Percentiles rank a stretch among this genome's conserved stretches.
Conservation (phyloP, 2,329 filamentous ascomycete species). For the Epichloe coenophiala region DNA sequence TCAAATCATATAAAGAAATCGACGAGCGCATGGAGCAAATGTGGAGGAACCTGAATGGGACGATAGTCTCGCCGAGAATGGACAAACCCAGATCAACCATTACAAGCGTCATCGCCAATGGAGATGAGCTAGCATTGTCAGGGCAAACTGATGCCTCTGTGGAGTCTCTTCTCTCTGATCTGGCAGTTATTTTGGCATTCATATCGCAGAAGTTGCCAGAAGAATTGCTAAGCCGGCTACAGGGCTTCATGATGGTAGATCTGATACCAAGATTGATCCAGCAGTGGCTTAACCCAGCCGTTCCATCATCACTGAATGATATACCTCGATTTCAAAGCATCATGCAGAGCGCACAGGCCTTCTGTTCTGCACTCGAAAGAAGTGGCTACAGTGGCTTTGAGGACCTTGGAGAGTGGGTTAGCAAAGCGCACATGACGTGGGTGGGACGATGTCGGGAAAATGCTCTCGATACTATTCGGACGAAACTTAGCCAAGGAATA, state of each 20-base stretch:
- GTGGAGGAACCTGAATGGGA: conserved; percentile 48
- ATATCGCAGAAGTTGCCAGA: conserved; percentile 37
- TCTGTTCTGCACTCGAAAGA: conserved; percentile 49
- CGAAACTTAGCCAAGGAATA: conserved; percentile 52
- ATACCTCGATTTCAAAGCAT: conserved; percentile 59
- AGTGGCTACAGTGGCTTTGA: conserved; percentile 49
- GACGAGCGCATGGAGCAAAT: conserved; percentile 46
- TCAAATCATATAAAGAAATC: conserved; percentile 47
- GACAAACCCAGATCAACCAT: conserved; percentile 20
- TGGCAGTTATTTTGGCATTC: conserved; percentile 38
- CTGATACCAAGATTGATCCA: conserved; percentile 56
- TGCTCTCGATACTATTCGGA: conserved; percentile 62
- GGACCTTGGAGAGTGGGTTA: conserved; percentile 66
- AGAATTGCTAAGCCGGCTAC: conserved; percentile 46
- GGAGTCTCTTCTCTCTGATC: conserved; percentile 38
- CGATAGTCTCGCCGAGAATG: conserved; percentile 48
- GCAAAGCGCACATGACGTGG: conserved; percentile 72
- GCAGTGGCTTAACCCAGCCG: conserved; percentile 60
- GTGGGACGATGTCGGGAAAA: conserved; percentile 69
- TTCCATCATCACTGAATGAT: conserved; percentile 61
- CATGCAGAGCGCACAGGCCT: conserved; percentile 48
- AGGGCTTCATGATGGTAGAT: conserved; percentile 54
- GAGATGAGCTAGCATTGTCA: conserved; percentile 28
- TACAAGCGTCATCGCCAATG: conserved; percentile 27
- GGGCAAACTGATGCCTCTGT: conserved; percentile 32